Percentiles rank a stretch among this genome's conserved stretches.
These are phyloP conservation scores for Sugiyamaella pinicola DNA, from an alignment of 1,139 yeast genomes.

Conservation along the genomic window DNA sequence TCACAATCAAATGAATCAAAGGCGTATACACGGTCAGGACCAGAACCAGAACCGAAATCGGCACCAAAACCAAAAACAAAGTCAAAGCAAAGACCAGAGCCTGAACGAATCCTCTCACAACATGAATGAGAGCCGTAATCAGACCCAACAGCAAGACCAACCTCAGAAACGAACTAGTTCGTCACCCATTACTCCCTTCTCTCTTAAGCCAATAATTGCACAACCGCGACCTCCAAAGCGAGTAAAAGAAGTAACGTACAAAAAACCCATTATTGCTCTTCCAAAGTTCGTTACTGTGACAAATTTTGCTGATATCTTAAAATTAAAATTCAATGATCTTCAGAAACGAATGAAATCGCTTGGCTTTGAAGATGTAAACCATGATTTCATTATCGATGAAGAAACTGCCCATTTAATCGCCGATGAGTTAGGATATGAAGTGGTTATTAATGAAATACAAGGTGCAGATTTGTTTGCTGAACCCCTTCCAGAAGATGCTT, in stretches of 20 bases:
- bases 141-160: neutral
- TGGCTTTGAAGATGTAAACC: constrained; percentile 76
- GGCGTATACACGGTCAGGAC: too few species aligned
- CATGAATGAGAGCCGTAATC: too few species aligned
- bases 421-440: constrained; percentile 80
- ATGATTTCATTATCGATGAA: constrained; percentile 77
- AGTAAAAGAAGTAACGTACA: constrained; percentile 14
- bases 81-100: too few species aligned
- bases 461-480: constrained; percentile 63
- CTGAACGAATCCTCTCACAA: too few species aligned
- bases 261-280: constrained; percentile 47
- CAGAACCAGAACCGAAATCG: too few species aligned
- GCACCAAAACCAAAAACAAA: too few species aligned
- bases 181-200: too few species aligned
- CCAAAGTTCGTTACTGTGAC: constrained; percentile 77
- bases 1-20: too few species aligned
- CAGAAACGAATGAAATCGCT: constrained; percentile 59
- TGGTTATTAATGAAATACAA: constrained; percentile 57
- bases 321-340: constrained; percentile 63
- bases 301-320: constrained; percentile 71
- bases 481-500: constrained; percentile 46
- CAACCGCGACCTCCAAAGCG: constrained; percentile 8
- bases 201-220: neutral
- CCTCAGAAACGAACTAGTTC: too few species aligned
- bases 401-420: constrained; percentile 87